Conservation (phyloP, 768 basidiomycete species). For the Boletus rubroflammeus region DNA sequence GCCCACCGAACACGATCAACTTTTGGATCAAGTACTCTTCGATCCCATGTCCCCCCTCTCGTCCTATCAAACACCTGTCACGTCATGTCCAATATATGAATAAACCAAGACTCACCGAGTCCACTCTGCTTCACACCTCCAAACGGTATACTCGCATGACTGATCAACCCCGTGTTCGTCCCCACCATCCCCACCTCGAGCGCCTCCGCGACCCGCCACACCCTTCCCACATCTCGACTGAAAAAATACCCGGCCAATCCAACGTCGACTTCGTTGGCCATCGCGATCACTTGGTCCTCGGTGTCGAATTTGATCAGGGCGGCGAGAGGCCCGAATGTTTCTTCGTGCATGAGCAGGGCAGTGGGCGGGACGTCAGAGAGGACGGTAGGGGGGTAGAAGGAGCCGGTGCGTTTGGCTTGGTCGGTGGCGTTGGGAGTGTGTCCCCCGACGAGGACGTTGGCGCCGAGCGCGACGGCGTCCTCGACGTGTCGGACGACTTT, state of each 20-base stretch:
- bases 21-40: conserved; percentile 85
- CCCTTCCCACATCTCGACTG: conserved; percentile 77
- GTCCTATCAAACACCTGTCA: conserved; percentile 38
- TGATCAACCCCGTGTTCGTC: conserved; percentile 75
- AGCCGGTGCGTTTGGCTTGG: conserved; percentile 28
- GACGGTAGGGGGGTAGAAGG: conserved; percentile 86
- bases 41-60: conserved; percentile 89
- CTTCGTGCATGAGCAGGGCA: conserved; percentile 70
- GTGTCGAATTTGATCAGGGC: conserved; percentile 87
- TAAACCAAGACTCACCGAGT: conserved; percentile 36
- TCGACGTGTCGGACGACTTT: conserved; percentile 86
- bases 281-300: conserved; percentile 84
- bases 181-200: conserved; percentile 95
- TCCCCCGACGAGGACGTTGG: conserved; percentile 88
- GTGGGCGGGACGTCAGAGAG: conserved; percentile 74
- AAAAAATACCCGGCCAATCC: conserved; percentile 97
- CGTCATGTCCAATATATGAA: neutral
- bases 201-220: conserved; percentile 92
- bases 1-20: conserved; percentile 75
- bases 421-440: conserved; percentile 49
- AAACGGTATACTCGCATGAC: conserved; percentile 79
- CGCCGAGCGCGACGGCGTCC: conserved; percentile 83
- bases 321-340: conserved; percentile 94
- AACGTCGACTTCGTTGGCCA: conserved; percentile 80
- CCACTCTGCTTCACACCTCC: conserved; percentile 93